These are phyloP conservation scores for Xylariaceae sp. DNA, from an alignment of 2,329 filamentous ascomycete genomes.

Conservation along the genomic window DNA sequence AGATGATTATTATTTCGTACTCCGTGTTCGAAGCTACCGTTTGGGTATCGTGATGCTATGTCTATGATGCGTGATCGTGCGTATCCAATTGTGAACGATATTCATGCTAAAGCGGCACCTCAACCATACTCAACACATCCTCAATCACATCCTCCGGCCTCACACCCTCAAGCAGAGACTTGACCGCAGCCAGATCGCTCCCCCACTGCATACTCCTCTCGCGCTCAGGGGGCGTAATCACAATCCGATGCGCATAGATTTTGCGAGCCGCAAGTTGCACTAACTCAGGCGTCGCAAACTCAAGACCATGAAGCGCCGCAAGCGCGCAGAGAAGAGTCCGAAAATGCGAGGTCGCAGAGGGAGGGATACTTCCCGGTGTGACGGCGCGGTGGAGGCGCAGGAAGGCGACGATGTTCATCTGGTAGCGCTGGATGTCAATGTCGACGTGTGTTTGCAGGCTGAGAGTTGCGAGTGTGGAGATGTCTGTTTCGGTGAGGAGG, in stretches of 20 bases:
- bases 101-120: constrained; percentile 38
- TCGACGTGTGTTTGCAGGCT: constrained; percentile 58
- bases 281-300: constrained; percentile 78
- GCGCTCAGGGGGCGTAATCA: constrained; percentile 59
- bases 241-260: constrained; percentile 79
- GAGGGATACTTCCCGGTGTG: constrained; percentile 63
- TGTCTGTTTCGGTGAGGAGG: constrained; percentile 38
- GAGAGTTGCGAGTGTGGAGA: constrained; percentile 56
- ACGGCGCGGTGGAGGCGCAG: constrained; percentile 84
- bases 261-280: constrained; percentile 79
- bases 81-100: neutral
- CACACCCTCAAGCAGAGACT: constrained; percentile 57
- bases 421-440: constrained; percentile 75
- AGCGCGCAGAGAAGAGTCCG: constrained; percentile 64
- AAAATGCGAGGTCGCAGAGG: constrained; percentile 73
- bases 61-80: neutral
- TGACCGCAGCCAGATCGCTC: constrained; percentile 66
- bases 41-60: neutral
- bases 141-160: constrained; percentile 60
- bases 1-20: neutral
- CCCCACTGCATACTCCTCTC: constrained; percentile 94
- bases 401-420: constrained; percentile 83
- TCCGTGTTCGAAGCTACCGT: neutral
- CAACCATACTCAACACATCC: constrained; percentile 55
- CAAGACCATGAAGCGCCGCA: constrained; percentile 72